Percentiles rank a stretch among this genome's conserved stretches.
phyloP scores from a whole-genome alignment of 768 basidiomycete species.

The Naganishia vaughanmartiniae region DNA sequence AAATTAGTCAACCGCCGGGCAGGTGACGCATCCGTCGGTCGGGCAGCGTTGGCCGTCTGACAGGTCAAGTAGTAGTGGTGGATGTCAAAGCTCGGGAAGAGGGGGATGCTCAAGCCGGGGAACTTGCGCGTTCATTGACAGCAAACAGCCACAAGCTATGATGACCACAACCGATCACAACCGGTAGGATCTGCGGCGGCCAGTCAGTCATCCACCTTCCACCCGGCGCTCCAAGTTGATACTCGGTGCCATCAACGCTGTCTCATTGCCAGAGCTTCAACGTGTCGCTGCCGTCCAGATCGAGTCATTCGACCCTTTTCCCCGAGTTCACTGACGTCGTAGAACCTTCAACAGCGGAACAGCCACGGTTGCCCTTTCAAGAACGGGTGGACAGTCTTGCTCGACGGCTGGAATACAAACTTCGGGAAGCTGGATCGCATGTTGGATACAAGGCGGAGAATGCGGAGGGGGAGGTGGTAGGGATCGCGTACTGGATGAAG shows the following conservation, averaged over 20 bases:
- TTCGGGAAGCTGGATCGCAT: not conserved
- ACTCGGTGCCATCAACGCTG: not conserved
- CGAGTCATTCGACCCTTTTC: constrained; percentile 27
- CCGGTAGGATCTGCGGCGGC: too few relatives aligned
- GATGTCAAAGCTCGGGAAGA: too few relatives aligned
- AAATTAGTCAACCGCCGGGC: not conserved
- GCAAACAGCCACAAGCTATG: too few relatives aligned
- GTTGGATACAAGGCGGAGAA: constrained; percentile 23
- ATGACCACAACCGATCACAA: too few relatives aligned
- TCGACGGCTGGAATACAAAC: constrained; percentile 22
- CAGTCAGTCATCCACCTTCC: too few relatives aligned
- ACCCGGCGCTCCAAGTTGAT: not conserved
- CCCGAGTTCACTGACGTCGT: constrained; percentile 24
- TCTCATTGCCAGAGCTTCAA: constrained; percentile 5
- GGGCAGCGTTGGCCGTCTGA: not conserved
- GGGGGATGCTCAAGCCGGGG: too few relatives aligned
- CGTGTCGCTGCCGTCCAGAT: constrained; percentile 20
- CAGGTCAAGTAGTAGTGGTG: too few relatives aligned
- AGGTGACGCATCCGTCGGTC: not conserved
- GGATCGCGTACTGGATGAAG: constrained; percentile 29
- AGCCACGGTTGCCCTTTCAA: constrained; percentile 22
- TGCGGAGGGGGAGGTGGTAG: constrained; percentile 13
- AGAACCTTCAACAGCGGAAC: constrained; percentile 17
- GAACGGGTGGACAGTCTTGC: constrained; percentile 23
- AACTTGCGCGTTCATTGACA: too few relatives aligned